Evolutionary conservation across 345 rosid genomes (phyloP), one percentile per base, ranked within the genome.

Genomic region (Hibiscus tridactylites): DNA sequence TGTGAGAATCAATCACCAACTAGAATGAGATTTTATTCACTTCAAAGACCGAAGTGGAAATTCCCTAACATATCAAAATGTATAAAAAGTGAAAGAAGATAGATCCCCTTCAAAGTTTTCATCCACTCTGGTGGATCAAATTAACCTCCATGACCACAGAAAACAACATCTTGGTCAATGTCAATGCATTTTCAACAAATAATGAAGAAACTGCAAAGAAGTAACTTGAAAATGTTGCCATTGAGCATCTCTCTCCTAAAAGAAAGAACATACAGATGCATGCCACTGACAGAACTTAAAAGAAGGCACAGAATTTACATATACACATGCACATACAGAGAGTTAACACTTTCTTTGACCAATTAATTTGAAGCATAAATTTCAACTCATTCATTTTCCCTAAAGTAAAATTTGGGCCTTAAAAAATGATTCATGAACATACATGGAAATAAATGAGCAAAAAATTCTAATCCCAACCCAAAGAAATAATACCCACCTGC

Each of bases 401-500:
- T 6, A 53, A 11, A 69, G 72, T 17, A 65, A 72, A 52, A 37
- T 29, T 59, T 31, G 16, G 8, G 52, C 44, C 6, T 56, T 39
- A 37, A 67, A 42, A 59, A 53, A 53, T 29, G 26, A 8, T 28
- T 11, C 9, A 35, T n/a, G 21, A 17, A 71, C 56, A 24, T 35
- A 28, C 26, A 73, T 26, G 63, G 31, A 39, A 39, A 50, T 21
- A 49, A 49, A 17, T n/a, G 3, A 15, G 15, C n/a, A 68, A 17
- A 39, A 66, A 62, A 62, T 17, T 28, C 21, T n/a, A 71, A 66
- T 28, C 26, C 24, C 64, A 65, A 21, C 9, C 26, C 26, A 12
- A 54, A 62, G 71, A 60, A 53, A 2, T 16, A 60, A 46, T 4
- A 35, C 70, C 75, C 79, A 91, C 98, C 98, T 90, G 94, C 79